Evolutionary conservation across 805 yeast genomes (phyloP).

Genomic region (Wickerhamiella domercqiae): DNA sequence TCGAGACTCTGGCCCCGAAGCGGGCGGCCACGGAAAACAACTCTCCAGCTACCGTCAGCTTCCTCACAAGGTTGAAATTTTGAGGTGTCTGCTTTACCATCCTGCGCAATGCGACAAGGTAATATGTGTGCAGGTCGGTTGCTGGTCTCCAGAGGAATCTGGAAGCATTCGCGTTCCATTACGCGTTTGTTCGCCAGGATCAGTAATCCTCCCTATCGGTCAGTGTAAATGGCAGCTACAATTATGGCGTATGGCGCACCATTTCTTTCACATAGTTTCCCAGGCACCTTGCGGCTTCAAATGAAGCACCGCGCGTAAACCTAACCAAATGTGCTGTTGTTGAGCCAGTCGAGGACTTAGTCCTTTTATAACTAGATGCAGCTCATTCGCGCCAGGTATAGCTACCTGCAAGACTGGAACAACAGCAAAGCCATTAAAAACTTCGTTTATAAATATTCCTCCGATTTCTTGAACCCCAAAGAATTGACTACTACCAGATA

Average conservation of each 20-base stretch:
- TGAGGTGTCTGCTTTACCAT: slow-evolving; percentile 10
- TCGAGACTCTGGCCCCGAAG: slow-evolving; percentile 13
- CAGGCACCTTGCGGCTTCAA: neutral
- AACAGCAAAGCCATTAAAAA: slow-evolving; percentile 13
- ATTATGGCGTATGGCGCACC: no score
- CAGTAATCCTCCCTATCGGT: neutral
- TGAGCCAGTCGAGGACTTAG: slow-evolving; percentile 8
- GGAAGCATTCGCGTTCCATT: neutral
- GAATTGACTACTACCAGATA: slow-evolving; percentile 8
- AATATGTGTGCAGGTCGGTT: slow-evolving; percentile 9
- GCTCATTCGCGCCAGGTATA: slow-evolving; percentile 1
- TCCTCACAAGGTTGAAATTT: slow-evolving; percentile 6
- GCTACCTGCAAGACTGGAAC: slow-evolving; percentile 12
- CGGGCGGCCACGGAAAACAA: slow-evolving; percentile 14
- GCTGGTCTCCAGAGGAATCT: neutral
- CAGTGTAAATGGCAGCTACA: neutral
- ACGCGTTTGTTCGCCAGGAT: neutral
- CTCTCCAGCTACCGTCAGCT: neutral
- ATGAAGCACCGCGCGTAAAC: neutral
- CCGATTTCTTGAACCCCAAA: slow-evolving; percentile 5
- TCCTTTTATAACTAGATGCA: slow-evolving; percentile 7
- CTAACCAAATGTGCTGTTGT: slow-evolving; percentile 1
- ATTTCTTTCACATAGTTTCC: no score
- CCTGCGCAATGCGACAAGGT: slow-evolving; percentile 12
- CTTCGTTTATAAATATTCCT: slow-evolving; percentile 12